phyloP scores from a whole-genome alignment of 169 alveolate genomes.

The Cryptosporidium parvum region DNA sequence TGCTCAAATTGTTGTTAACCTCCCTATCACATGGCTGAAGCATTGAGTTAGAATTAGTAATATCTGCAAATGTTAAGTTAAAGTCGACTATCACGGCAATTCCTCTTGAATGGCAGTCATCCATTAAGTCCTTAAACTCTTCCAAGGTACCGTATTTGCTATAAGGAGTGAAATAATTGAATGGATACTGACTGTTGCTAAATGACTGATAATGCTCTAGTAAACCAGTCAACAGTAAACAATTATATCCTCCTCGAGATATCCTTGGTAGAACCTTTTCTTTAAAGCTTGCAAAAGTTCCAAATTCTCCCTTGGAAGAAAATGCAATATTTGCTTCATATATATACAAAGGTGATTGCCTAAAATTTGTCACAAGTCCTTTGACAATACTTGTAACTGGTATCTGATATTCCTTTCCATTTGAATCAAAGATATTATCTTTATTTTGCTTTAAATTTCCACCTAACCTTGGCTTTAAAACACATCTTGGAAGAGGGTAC shows the following conservation, averaged over 20 bases:
- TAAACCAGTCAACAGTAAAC: slow-evolving; percentile 73
- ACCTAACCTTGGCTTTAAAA: background rate
- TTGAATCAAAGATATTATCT: background rate
- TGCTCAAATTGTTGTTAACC: slow-evolving; percentile 38
- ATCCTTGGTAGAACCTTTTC: slow-evolving; percentile 90
- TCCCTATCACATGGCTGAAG: slow-evolving; percentile 62
- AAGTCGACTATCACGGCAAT: slow-evolving; percentile 40
- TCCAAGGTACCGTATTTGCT: slow-evolving; percentile 52
- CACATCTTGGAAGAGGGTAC: slow-evolving; percentile 60
- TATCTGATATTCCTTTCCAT: no score
- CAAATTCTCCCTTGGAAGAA: slow-evolving; percentile 85
- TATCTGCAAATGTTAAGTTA: slow-evolving; percentile 58
- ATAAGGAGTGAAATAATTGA: slow-evolving; percentile 40
- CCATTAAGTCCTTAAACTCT: slow-evolving; percentile 48
- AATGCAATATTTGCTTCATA: slow-evolving; percentile 93
- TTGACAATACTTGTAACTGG: background rate
- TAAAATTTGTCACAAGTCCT: slow-evolving; percentile 3
- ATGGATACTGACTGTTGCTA: slow-evolving; percentile 63
- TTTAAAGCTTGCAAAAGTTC: slow-evolving; percentile 89
- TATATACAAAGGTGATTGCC: slow-evolving; percentile 83
- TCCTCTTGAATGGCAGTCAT: slow-evolving; percentile 66
- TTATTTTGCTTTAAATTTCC: background rate
- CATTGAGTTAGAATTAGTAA: slow-evolving; percentile 55
- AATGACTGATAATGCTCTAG: slow-evolving; percentile 81
- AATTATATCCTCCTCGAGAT: slow-evolving; percentile 88